Conservation (phyloP, 352 stramenopile species). For the Globisporangium paddicum region DNA sequence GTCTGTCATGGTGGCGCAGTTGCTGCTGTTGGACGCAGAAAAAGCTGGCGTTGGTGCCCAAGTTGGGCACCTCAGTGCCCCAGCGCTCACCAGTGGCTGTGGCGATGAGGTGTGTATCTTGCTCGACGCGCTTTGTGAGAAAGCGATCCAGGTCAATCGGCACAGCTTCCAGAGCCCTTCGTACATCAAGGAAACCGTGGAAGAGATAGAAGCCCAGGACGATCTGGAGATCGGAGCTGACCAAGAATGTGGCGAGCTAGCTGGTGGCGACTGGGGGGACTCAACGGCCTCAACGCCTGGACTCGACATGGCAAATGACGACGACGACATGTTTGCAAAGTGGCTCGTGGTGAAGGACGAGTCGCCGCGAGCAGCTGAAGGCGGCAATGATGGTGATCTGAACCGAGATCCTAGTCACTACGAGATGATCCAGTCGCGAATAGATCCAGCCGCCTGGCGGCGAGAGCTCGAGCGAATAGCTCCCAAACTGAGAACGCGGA, state of each 20-base stretch:
- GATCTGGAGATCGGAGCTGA: slow-evolving; percentile 38
- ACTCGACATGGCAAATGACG: slow-evolving; percentile 10
- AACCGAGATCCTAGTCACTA: slow-evolving; percentile 7
- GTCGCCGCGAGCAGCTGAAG: not conserved
- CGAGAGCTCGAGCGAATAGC: slow-evolving; percentile 31
- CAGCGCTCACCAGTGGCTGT: slow-evolving; percentile 31
- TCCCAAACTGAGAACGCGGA: slow-evolving; percentile 24
- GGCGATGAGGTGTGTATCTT: slow-evolving; percentile 52
- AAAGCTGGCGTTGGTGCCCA: slow-evolving; percentile 26
- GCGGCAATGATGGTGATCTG: not conserved
- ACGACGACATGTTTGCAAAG: slow-evolving; percentile 30
- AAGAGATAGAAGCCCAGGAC: slow-evolving; percentile 38
- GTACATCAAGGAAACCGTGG: slow-evolving; percentile 39
- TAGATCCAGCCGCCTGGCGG: slow-evolving; percentile 37
- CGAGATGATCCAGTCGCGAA: slow-evolving; percentile 35
- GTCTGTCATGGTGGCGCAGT: slow-evolving; percentile 27
- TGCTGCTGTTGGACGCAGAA: slow-evolving; percentile 50
- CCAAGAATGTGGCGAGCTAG: slow-evolving; percentile 12
- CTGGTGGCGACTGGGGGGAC: slow-evolving; percentile 16
- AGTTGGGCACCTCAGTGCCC: slow-evolving; percentile 29
- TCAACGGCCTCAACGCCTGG: slow-evolving; percentile 25
- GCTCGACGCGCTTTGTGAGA: slow-evolving; percentile 38
- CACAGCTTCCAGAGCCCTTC: slow-evolving; percentile 14
- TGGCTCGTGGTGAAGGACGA: slow-evolving; percentile 45
- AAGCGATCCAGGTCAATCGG: slow-evolving; percentile 21